These are phyloP conservation scores for Sporothrix humicola DNA, from an alignment of 2,329 filamentous ascomycete genomes.

Conservation along the genomic window DNA sequence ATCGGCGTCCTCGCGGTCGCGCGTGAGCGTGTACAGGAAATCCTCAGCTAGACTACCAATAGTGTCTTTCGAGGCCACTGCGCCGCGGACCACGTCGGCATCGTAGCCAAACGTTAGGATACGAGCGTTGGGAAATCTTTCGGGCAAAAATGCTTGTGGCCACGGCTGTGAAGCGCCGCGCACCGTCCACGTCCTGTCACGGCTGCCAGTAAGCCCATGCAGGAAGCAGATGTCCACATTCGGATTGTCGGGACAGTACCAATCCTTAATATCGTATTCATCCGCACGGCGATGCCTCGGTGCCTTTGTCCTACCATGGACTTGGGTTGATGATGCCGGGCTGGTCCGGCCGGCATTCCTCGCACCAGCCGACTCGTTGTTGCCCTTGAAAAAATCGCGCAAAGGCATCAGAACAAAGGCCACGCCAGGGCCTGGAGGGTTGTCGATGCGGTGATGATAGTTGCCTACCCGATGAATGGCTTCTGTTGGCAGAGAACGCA, in stretches of 20 bases:
- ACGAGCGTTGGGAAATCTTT: constrained; percentile 43
- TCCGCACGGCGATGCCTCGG: not conserved
- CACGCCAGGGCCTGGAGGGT: no score
- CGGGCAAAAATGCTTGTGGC: constrained; percentile 45
- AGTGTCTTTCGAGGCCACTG: not conserved
- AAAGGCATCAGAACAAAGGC: no score
- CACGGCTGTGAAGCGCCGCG: constrained; percentile 43
- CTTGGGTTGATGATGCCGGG: no score
- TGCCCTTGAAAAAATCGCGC: no score
- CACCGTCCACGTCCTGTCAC: constrained; percentile 49
- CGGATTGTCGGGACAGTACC: constrained; percentile 36
- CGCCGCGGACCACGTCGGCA: constrained; percentile 40
- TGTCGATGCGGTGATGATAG: no score
- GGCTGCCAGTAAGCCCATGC: constrained; percentile 50
- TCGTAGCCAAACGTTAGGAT: constrained; percentile 52
- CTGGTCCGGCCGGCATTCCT: no score
- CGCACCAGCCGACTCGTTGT: no score
- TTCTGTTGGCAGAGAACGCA: no score
- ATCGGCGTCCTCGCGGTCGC: not conserved
- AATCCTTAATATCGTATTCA: constrained; percentile 35
- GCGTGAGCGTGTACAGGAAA: not conserved
- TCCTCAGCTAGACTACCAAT: constrained; percentile 14
- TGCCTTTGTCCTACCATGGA: no score
- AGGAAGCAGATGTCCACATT: constrained; percentile 47
- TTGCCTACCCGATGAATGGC: no score